Evolutionary conservation across 345 rosid species (phyloP), one percentile per base, ranked within the genome.

Genomic region (Populus deltoides): DNA sequence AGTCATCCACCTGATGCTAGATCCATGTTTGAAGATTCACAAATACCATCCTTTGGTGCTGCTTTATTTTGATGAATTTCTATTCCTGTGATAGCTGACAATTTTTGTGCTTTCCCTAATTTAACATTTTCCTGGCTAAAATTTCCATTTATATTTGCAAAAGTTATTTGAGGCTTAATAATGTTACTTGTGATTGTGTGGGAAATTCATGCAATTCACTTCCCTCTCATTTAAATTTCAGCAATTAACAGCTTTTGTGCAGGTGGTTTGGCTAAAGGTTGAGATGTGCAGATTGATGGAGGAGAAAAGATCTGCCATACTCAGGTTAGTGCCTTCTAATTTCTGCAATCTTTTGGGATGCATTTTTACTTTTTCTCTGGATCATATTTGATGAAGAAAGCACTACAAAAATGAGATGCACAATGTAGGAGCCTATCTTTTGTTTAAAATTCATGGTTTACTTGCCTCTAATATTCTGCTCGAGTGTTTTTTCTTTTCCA

Each of bases 251-350:
- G 90, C 80, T 87, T 61, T 49, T 84, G 83, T 83, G 89, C 92
- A 96, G 99, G 97, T 89, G 71, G 88, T 84, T 65, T 88, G 97
- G 99, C 69, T 93, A 87, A 96, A 93, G 91, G 97, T 91, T 78
- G 98, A 92, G 86, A 83, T 93, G 74, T 93, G 93, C 82, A 90
- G 91, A 77, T 71, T 92, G 67, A 84, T 96, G 79, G 94, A 92
- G 88, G 97, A 96, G 86, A 93, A 90, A 86, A 89, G 97, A 90
- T 90, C 93, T 69, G 89, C 95, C 55, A 72, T 86, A 47, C 88
- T 96, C 81, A 90, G 98, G 99, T 92, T 83, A 78, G 81, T 81
- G 66, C 78, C 71, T 80, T 78, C 59, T 75, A 35, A 70, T 81
- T 76, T 39, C 41, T 68, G 20, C 13, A 57, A 70, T 38, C 35